These are phyloP conservation scores for Carallia pectinifolia DNA, from an alignment of 345 rosid species.

Conservation along the genomic window DNA sequence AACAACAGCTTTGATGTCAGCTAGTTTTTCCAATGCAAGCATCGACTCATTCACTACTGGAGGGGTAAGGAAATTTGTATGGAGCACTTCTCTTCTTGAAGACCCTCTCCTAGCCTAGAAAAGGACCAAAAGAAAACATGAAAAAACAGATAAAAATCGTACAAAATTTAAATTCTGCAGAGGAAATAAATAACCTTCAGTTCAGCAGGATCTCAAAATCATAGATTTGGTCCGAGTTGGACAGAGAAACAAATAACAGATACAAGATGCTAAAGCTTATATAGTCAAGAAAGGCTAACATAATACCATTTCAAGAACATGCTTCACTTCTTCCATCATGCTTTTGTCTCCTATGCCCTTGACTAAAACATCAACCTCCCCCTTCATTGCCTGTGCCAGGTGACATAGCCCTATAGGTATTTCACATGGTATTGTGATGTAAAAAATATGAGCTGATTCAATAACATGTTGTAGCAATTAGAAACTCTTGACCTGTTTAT, in stretches of 20 bases:
- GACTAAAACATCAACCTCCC: slow-evolving; percentile 53
- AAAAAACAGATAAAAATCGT: background rate
- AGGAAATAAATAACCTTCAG: background rate
- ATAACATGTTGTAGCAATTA: background rate
- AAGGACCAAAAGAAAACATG: background rate
- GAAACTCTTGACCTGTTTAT: background rate
- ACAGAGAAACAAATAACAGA: slow-evolving; percentile 1
- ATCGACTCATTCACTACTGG: slow-evolving; percentile 67
- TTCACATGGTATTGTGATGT: background rate
- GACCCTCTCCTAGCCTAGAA: slow-evolving; percentile 69
- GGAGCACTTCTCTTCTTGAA: slow-evolving; percentile 62
- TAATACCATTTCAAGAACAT: slow-evolving; percentile 69
- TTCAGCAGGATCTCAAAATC: background rate
- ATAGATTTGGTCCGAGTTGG: background rate
- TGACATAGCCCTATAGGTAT: slow-evolving; percentile 55
- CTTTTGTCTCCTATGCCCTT: slow-evolving; percentile 60
- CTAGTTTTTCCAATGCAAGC: slow-evolving; percentile 53
- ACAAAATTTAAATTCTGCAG: background rate
- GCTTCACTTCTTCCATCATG: slow-evolving; percentile 66
- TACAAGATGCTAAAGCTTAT: background rate
- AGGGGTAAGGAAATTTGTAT: slow-evolving; percentile 85
- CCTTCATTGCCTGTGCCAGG: slow-evolving; percentile 59
- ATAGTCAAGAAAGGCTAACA: background rate
- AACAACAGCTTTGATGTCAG: slow-evolving; percentile 61
- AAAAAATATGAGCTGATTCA: background rate